Conservation (phyloP, 192 early-diverging fungal genomes). For the Backusella westeae region DNA sequence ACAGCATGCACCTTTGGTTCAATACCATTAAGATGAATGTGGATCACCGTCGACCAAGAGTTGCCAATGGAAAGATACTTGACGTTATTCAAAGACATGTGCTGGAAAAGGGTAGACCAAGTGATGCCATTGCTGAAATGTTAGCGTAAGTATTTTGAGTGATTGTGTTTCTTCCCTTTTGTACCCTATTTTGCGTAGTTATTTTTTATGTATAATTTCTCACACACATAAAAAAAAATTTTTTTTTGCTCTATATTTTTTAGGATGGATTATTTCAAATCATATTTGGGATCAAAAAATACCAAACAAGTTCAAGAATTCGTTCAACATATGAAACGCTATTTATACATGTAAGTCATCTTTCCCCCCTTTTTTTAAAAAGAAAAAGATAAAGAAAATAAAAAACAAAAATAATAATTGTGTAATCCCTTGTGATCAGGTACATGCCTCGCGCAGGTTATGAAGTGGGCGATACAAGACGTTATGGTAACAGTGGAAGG, state of each 20-base stretch:
- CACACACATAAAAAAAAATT: background rate
- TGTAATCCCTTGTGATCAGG: constrained; percentile 24
- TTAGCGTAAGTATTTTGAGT: constrained; percentile 36
- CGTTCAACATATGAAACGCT: constrained; percentile 41
- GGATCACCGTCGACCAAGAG: constrained; percentile 24
- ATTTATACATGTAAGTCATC: constrained; percentile 29
- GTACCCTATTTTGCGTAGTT: background rate
- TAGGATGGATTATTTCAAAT: constrained; percentile 41
- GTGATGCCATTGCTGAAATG: constrained; percentile 41
- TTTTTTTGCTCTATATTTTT: background rate
- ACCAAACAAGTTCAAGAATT: constrained; percentile 35
- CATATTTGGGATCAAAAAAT: constrained; percentile 33
- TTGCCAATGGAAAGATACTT: constrained; percentile 31
- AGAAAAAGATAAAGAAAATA: background rate
- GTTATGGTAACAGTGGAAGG: constrained; percentile 40
- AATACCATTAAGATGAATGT: constrained; percentile 51
- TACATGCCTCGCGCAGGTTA: constrained; percentile 53
- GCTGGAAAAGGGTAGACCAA: constrained; percentile 31
- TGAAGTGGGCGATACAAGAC: constrained; percentile 53
- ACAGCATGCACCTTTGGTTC: constrained; percentile 51
- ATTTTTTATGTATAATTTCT: background rate
- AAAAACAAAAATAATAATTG: constrained; percentile 6
- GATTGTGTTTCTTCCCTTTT: background rate
- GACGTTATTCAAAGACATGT: constrained; percentile 42
- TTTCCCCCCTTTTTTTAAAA: background rate